A percentile compares a stretch with the other conserved stretches of the same genome.
phyloP scores from a whole-genome alignment of 1,284 basidiomycete genomes.

The Ceratobasidium sp. region DNA sequence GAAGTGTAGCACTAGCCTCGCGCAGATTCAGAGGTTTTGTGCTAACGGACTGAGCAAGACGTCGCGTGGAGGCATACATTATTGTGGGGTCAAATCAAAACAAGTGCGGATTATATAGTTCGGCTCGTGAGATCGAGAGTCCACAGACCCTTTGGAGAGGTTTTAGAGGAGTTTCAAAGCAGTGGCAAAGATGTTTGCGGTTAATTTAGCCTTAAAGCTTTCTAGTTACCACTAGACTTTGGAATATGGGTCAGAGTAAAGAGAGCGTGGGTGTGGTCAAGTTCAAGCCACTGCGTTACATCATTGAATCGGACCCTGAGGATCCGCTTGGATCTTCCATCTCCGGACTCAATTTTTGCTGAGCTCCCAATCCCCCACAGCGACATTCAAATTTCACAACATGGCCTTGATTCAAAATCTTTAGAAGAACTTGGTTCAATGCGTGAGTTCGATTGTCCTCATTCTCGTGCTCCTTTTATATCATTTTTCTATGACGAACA shows the following conservation, averaged over 20 bases:
- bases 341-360: constrained; percentile 15
- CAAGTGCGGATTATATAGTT: too few species aligned
- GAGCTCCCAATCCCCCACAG: not conserved
- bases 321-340: not conserved
- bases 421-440: not conserved
- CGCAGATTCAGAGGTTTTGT: constrained; percentile 73
- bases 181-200: not conserved
- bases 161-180: too few species aligned
- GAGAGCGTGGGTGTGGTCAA: not conserved
- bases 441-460: not conserved
- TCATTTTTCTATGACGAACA: constrained; percentile 29
- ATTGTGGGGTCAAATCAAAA: too few species aligned
- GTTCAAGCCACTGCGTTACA: not conserved
- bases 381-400: not conserved
- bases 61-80: constrained; percentile 65
- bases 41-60: constrained; percentile 75
- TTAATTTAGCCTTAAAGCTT: not conserved
- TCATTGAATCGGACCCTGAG: constrained; percentile 15
- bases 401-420: too few species aligned
- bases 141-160: too few species aligned
- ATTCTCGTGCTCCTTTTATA: not conserved
- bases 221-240: not conserved
- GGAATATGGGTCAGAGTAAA: too few species aligned
- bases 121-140: too few species aligned
- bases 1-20: constrained; percentile 76